Evolutionary conservation across 1,284 basidiomycete genomes (phyloP), one percentile per base, ranked within the genome.

Genomic region (Psilocybe mexicana): DNA sequence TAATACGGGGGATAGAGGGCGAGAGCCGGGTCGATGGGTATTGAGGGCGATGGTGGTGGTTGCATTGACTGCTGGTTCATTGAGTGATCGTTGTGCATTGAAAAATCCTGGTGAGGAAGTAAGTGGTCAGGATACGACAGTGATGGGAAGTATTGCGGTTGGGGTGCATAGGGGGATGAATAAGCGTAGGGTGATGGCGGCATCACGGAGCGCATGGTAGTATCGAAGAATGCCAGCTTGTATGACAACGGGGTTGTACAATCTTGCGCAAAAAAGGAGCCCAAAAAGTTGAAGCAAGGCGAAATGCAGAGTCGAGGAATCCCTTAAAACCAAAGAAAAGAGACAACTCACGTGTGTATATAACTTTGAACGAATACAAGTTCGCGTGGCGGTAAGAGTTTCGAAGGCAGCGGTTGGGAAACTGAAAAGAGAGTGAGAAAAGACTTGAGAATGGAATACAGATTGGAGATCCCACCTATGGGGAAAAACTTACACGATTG

Each of bases 21-120:
- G 12, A 89, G 76, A 3, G 86, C 72, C 45, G 86, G 86, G 70
- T 88, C 87, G 56, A 87, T 83, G n/a, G 82, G 81, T 43, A 83
- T 76, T 45, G 81, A 76, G 1, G 84, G 81, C 24, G 84, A 84
- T 55, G 80, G 78, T 47, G 84, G 79, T 40, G 80, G 82, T 61
- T 79, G 84, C 79, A 82, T 83, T 55, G 74, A 70, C 58, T 76
- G 73, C 57, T 43, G 38, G 74, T 70, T 67, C 28, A 48, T 48
- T 25, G 11, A 71, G 52, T 70, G 47, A 65, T 78, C 72, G 64
- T 73, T 70, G 61, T 76, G 76, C 60, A 61, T 61, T 54, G 65
- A 66, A 64, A 63, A 67, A 61, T 71, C 69, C 61, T 73, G 69
- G 47, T 71, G 68, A 43, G 68, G 66, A 51, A 69, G 71, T 42